Evolutionary conservation across 116 monocot species (phyloP), one percentile per base, ranked within the genome.

Genomic region (Cymodocea nodosa): DNA sequence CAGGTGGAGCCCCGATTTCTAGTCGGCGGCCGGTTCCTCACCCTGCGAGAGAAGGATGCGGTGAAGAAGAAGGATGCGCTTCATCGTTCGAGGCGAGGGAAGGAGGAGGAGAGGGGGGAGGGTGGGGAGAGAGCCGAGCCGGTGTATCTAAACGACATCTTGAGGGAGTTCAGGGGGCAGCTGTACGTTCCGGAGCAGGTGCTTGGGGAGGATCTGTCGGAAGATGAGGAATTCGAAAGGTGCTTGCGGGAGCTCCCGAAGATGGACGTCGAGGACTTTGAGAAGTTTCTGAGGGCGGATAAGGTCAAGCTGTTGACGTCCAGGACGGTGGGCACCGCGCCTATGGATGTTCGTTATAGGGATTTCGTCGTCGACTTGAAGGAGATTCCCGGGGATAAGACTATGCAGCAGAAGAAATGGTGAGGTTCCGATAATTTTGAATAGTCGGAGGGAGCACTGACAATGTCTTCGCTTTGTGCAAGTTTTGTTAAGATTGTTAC

Each of bases 141-240:
- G 8, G 86, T 90, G 61, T 82, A 90, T 70, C 80, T 90, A 4
- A 80, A 82, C 68, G 86, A 90, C 51, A 72, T 90, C 9, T 67
- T 90, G 20, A 77, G 82, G 75, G 90, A 86, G 57, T 90, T 79
- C 66, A 90, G 76, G 66, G 90, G 90, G 34, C 34, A 79, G 51
- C 80, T 90, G 14, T 90, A 90, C 48, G 90, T 90, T 37, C 90
- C 90, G 0, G 90, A 84, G 68, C 86, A 83, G 73, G 81, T 90
- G 24, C 81, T 90, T 36, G 68, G 35, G 61, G 68, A 63, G 53
- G 75, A 68, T 13, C 63, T 86, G 54, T 86, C 83, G 5, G 90
- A 90, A 55, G 90, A 86, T 67, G 86, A 81, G 66, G 79, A 78
- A 57, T 90, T 90, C 44, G 81, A 81, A 50, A 79, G 71, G 77